Evolutionary conservation across 2,329 filamentous ascomycete genomes (phyloP), one percentile per base, ranked within the genome.

Genomic region (Ophiostoma himal-ulmi): DNA sequence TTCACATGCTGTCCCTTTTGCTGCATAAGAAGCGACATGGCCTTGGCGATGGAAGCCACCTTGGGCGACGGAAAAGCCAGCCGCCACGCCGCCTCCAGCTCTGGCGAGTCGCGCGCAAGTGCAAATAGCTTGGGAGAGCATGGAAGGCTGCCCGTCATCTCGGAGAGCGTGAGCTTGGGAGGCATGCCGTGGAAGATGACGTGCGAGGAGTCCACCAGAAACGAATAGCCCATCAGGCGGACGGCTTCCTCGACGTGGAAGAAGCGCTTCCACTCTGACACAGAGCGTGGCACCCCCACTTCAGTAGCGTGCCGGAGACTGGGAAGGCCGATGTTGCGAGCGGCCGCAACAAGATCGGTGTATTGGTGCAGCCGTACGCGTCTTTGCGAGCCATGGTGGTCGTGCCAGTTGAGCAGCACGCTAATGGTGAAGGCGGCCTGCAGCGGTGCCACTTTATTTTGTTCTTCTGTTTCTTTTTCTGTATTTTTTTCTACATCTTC

Each of bases 281-380:
- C 3, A 7, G n/a, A 54, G 4, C n/a, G 3, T 2, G 52, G 52
- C 52, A 48, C n/a, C n/a, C n/a, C n/a, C n/a, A n/a, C n/a, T 20
- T 3, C 52, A 1, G 8, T 8, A 14, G 41, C 7, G 11, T 22
- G n/a, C 20, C 20, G 52, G n/a, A 54, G 52, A 22, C 52, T 13
- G n/a, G 52, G 52, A 1, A 64, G 57, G 1, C 57, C 57, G 0
- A 64, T 10, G 10, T 64, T 22, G 57, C 57, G 57, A 4, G 57
- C 57, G 5, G 57, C 57, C 13, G 57, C 26, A 1, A 64, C 57
- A 4, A 64, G 11, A 13, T 64, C 57, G 26, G 57, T 36, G 17
- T 64, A 64, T 4, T 30, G 57, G 34, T 64, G 57, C 57, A 64
- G 57, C 22, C 57, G 57, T 30, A 64, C 57, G 57, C 57, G 57